Evolutionary conservation across 306 rosid species (phyloP).

Genomic region (Cicer judaicum): DNA sequence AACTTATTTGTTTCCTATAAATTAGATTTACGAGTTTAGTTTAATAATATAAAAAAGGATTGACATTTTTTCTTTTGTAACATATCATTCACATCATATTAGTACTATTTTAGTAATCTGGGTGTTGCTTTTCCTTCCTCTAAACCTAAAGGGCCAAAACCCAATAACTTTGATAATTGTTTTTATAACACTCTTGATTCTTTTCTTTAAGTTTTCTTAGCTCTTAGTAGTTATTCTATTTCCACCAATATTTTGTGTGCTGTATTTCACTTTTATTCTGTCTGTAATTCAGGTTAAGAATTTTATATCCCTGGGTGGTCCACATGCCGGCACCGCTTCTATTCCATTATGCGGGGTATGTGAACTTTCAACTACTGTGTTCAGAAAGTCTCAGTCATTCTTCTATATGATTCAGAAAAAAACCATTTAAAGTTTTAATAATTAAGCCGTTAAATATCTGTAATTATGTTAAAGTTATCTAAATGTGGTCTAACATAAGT

Average conservation of each 20-base stretch:
- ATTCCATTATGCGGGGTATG: conserved; percentile 74
- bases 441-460: conserved; percentile 34
- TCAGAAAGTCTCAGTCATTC: conserved; percentile 32
- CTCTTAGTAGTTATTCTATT: conserved; percentile 14
- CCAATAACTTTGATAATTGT: neutral
- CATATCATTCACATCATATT: conserved; percentile 3
- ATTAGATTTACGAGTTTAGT: neutral
- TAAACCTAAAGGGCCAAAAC: neutral
- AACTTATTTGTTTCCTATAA: conserved; percentile 14
- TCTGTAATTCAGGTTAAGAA: conserved; percentile 66
- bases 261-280: conserved; percentile 16
- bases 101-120: conserved; percentile 1
- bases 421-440: conserved; percentile 13
- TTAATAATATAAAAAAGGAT: neutral
- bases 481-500: conserved; percentile 29
- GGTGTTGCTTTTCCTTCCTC: neutral
- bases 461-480: conserved; percentile 1
- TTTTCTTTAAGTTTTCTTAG: neutral
- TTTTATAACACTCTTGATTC: neutral
- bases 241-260: conserved; percentile 8
- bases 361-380: conserved; percentile 36
- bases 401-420: conserved; percentile 9
- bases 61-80: neutral
- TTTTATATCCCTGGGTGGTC: conserved; percentile 76
- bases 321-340: conserved; percentile 81